Evolutionary conservation across 2,329 filamentous ascomycete species (phyloP), one percentile per base, ranked within the genome.

Genomic region (Dothistroma pini): DNA sequence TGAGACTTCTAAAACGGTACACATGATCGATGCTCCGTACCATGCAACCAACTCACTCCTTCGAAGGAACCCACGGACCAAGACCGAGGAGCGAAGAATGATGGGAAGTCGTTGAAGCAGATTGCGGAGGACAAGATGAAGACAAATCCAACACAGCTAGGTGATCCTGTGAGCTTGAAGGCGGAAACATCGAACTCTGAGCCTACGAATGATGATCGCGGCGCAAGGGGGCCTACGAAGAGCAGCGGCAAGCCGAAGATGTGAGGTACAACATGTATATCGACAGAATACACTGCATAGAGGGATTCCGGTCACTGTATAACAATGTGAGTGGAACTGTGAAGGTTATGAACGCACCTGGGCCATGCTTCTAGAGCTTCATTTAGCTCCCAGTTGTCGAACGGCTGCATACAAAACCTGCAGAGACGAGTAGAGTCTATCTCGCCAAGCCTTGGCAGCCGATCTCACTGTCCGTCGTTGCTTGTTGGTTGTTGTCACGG

Each of bases 131-230:
- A 70, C 59, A 68, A 63, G 58, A 63, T 71, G 53, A 70, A 71
- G 61, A 62, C 63, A n/a, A 74, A 75, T 55, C 71, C 70, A 0
- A 68, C 66, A n/a, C 68, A 70, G 50, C 58, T 74, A n/a, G 74
- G 74, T 41, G 74, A 76, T 57, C 74, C 74, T 4, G 71, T 75
- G 9, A 71, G 67, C 4, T 63, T 76, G 11, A 74, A 74, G 59
- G 72, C 74, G 7, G 74, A 76, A 63, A 75, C 71, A 4, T 68
- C 68, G n/a, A 58, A 71, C 50, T 71, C 60, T 10, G 70, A 74
- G 61, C 72, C 71, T 3, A 75, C 72, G 21, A 64, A 68, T 54
- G 58, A 75, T 25, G 74, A 75, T 59, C 57, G 71, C 10, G 72
- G 72, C 1, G 72, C 72, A 9, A 59, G 59, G 54, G 67, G 67